phyloP scores from a whole-genome alignment of 345 rosid species.

The Zanthoxylum bungeanum region DNA sequence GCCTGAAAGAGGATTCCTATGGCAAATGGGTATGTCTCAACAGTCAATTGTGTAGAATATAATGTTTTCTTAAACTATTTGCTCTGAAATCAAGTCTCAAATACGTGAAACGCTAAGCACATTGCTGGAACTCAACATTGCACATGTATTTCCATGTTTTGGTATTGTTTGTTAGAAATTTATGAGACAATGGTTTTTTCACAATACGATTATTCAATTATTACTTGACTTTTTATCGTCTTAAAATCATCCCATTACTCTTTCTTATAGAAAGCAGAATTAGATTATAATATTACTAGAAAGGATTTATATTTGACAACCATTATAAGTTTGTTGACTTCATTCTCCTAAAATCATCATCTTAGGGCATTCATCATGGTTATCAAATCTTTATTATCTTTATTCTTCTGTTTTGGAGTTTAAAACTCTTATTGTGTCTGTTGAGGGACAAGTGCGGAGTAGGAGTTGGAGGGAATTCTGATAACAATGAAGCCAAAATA shows the following conservation, averaged over 20 bases:
- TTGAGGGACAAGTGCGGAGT: neutral
- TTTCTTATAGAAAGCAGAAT: too few species aligned
- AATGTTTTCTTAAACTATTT: slow-evolving; percentile 6
- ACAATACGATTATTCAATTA: neutral
- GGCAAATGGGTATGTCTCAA: neutral
- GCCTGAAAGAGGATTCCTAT: neutral
- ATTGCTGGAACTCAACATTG: neutral
- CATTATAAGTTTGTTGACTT: neutral
- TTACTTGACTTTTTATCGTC: neutral
- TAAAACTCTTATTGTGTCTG: neutral
- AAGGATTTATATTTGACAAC: neutral
- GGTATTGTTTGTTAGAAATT: neutral
- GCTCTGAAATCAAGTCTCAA: neutral
- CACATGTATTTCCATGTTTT: neutral
- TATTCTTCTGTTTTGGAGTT: neutral
- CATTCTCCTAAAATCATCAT: neutral
- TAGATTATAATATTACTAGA: too few species aligned
- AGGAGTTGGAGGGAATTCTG: neutral
- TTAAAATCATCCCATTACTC: too few species aligned
- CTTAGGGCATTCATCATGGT: neutral
- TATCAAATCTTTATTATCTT: neutral
- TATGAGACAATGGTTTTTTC: neutral
- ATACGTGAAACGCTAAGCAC: neutral
- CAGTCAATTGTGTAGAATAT: neutral
- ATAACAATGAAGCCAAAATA: neutral